Evolutionary conservation across 768 basidiomycete species (phyloP).

Genomic region (Boletus tomentosulus): DNA sequence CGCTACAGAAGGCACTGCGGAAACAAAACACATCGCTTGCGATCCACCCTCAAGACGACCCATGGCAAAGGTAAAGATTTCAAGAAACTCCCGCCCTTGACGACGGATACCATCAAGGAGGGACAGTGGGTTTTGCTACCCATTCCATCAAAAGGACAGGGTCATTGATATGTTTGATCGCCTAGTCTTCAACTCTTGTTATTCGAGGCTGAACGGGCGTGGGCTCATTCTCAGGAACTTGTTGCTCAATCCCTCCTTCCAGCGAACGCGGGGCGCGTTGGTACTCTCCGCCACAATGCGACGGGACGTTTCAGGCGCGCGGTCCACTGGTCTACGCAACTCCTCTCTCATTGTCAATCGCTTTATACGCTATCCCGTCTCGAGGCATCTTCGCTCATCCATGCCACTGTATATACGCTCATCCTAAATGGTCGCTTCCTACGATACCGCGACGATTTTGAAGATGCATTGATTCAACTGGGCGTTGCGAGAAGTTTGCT

Average conservation of each 20-base stretch:
- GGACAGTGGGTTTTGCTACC: constrained; percentile 64
- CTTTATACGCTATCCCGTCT: constrained; percentile 53
- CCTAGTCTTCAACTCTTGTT: constrained; percentile 76
- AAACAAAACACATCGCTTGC: constrained; percentile 83
- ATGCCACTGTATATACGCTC: constrained; percentile 75
- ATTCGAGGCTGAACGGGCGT: constrained; percentile 89
- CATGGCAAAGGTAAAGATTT: constrained; percentile 89
- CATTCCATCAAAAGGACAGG: constrained; percentile 1
- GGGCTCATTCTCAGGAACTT: constrained; percentile 86
- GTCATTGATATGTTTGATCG: constrained; percentile 6
- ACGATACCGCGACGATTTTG: constrained; percentile 71
- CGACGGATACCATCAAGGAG: constrained; percentile 68
- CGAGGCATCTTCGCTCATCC: constrained; percentile 55
- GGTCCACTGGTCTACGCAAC: constrained; percentile 71
- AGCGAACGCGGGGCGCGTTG: constrained; percentile 47
- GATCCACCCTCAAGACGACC: constrained; percentile 78
- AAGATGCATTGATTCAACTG: constrained; percentile 70
- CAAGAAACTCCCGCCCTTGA: constrained; percentile 72
- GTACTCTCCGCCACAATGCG: constrained; percentile 66
- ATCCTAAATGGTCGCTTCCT: constrained; percentile 81
- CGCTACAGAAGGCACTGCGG: constrained; percentile 94
- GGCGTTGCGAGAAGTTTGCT: constrained; percentile 74
- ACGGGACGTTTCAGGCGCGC: constrained; percentile 78
- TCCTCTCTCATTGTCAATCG: constrained; percentile 68
- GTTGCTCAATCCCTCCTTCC: constrained; percentile 47